Percentiles rank a stretch among this genome's conserved stretches.
phyloP scores from a whole-genome alignment of 2,329 filamentous ascomycete genomes.

The Neofusicoccum laricinum region DNA sequence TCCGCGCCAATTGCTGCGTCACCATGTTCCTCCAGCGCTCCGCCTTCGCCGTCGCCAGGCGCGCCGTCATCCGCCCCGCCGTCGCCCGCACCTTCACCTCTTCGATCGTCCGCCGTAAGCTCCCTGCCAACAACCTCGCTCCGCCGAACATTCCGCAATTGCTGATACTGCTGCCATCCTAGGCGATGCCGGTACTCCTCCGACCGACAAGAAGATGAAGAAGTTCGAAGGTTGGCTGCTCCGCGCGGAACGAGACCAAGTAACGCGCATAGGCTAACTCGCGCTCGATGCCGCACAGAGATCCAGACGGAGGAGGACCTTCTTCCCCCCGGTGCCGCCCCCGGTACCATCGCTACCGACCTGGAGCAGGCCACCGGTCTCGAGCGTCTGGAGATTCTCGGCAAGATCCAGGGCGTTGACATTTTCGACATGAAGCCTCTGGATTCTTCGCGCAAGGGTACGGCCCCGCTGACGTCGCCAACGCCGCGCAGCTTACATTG shows the following conservation, averaged over 20 bases:
- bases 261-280: conserved; percentile 26
- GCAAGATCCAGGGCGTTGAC: conserved; percentile 98
- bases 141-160: conserved; percentile 31
- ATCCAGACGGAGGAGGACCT: conserved; percentile 82
- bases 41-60: conserved; percentile 46
- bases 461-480: conserved; percentile 23
- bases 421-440: conserved; percentile 98
- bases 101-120: conserved; percentile 47
- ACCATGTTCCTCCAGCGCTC: conserved; percentile 51
- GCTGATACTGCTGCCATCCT: conserved; percentile 27
- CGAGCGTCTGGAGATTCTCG: conserved; percentile 96
- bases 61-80: conserved; percentile 39
- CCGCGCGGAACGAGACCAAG: conserved; percentile 19
- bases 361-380: conserved; percentile 95
- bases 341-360: conserved; percentile 87
- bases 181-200: conserved; percentile 35
- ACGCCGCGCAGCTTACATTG: background rate
- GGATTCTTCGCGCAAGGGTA: conserved; percentile 84
- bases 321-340: conserved; percentile 73
- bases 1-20: conserved; percentile 34
- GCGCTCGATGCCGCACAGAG: conserved; percentile 54
- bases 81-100: conserved; percentile 47
- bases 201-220: conserved; percentile 40
- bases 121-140: conserved; percentile 17
- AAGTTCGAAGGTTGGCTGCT: conserved; percentile 43